Evolutionary conservation across 1,284 basidiomycete genomes (phyloP).

Genomic region (Pterula multifida): DNA sequence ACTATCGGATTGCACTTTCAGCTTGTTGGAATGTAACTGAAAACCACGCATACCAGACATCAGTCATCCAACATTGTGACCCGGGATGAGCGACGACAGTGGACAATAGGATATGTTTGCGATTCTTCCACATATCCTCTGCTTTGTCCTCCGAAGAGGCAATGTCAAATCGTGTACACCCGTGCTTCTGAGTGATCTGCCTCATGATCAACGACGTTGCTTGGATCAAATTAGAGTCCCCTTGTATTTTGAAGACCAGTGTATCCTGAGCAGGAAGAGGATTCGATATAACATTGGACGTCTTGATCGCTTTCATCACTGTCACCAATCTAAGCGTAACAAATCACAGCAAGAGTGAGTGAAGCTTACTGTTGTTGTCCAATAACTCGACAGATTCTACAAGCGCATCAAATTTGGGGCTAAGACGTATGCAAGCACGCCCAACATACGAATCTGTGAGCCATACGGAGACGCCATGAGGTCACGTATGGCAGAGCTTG

Average conservation of each 20-base stretch:
- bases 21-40: not conserved
- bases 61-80: conserved; percentile 72
- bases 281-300: conserved; percentile 39
- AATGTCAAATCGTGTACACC: conserved; percentile 62
- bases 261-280: conserved; percentile 67
- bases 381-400: conserved; percentile 75
- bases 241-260: conserved; percentile 86
- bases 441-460: conserved; percentile 38
- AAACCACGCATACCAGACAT: conserved; percentile 54
- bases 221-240: conserved; percentile 51
- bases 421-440: not conserved
- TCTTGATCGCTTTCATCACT: conserved; percentile 77
- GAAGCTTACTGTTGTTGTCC: conserved; percentile 49
- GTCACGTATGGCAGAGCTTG: conserved; percentile 67
- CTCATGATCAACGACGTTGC: conserved; percentile 50
- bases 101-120: conserved; percentile 76
- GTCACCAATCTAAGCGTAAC: conserved; percentile 3
- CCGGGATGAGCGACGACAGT: conserved; percentile 59
- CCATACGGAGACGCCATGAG: conserved; percentile 60
- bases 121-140: conserved; percentile 75
- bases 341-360: not conserved
- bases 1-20: conserved; percentile 22
- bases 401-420: not conserved
- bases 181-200: conserved; percentile 53
- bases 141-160: conserved; percentile 70